These are phyloP conservation scores for Lactarius deliciosus DNA, from an alignment of 768 basidiomycete species.

Conservation along the genomic window DNA sequence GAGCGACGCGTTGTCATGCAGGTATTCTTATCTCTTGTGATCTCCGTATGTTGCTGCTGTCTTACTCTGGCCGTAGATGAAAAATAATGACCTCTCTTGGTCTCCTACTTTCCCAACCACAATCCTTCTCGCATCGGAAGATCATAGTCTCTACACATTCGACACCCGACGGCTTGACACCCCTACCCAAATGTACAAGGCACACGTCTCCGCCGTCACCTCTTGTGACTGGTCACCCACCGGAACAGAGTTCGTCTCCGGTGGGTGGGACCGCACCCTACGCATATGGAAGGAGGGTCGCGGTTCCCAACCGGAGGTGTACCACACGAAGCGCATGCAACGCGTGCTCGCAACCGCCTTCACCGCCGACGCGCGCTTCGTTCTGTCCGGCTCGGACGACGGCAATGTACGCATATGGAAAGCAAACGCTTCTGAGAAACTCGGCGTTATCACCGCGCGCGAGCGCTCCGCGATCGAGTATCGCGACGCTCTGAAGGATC, in stretches of 20 bases:
- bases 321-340: conserved; percentile 99
- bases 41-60: conserved; percentile 4
- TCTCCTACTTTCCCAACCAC: conserved; percentile 94
- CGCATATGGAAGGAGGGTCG: conserved; percentile 89
- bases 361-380: conserved; percentile 88
- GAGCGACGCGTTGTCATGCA: conserved; percentile 90
- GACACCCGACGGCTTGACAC: conserved; percentile 82
- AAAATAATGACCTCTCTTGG: conserved; percentile 88
- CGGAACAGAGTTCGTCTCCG: conserved; percentile 92
- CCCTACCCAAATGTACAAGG: conserved; percentile 94
- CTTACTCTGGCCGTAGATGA: conserved; percentile 54
- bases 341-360: conserved; percentile 87
- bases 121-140: conserved; percentile 93
- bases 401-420: conserved; percentile 97
- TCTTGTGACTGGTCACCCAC: conserved; percentile 97
- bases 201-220: conserved; percentile 95
- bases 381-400: conserved; percentile 89
- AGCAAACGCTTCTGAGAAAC: conserved; percentile 85
- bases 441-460: conserved; percentile 86
- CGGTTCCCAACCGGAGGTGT: conserved; percentile 82
- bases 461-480: conserved; percentile 94
- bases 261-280: conserved; percentile 94
- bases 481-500: conserved; percentile 78
- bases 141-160: conserved; percentile 97
- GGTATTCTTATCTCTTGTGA: conserved; percentile 41